These are phyloP conservation scores for Phallus indusiatus DNA, from an alignment of 768 basidiomycete genomes.

Conservation along the genomic window DNA sequence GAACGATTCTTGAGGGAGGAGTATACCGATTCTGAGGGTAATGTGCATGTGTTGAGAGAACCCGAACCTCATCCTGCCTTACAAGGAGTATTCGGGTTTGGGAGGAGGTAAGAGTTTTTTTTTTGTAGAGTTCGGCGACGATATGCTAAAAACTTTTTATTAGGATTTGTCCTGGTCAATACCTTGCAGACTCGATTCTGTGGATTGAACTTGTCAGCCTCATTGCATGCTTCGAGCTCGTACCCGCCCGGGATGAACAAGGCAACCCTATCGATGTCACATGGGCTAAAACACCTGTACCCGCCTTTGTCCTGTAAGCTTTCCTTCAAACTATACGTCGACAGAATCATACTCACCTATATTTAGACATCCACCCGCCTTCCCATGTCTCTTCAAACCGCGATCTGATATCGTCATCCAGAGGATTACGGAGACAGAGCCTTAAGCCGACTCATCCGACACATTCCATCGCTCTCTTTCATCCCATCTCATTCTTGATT, in stretches of 20 bases:
- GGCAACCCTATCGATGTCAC: neutral
- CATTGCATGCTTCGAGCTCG: neutral
- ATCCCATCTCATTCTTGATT: too few species aligned
- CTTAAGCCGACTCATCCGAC: neutral
- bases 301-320: neutral
- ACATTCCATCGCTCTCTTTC: too few species aligned
- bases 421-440: neutral
- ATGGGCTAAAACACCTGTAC: neutral
- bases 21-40: neutral
- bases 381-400: neutral
- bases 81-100: neutral
- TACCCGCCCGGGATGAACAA: neutral
- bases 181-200: neutral
- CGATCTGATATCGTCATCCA: neutral
- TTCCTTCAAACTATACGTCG: neutral
- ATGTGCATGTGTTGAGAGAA: neutral
- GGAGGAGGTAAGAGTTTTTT: neutral
- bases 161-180: neutral
- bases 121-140: neutral
- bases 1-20: slow-evolving; percentile 10
- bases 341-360: neutral
- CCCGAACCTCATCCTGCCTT: neutral
- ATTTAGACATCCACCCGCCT: neutral
- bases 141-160: neutral
- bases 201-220: neutral